Base-by-base conservation (phyloP, 2,329 filamentous ascomycete species). In the Colletotrichum navitas region DNA sequence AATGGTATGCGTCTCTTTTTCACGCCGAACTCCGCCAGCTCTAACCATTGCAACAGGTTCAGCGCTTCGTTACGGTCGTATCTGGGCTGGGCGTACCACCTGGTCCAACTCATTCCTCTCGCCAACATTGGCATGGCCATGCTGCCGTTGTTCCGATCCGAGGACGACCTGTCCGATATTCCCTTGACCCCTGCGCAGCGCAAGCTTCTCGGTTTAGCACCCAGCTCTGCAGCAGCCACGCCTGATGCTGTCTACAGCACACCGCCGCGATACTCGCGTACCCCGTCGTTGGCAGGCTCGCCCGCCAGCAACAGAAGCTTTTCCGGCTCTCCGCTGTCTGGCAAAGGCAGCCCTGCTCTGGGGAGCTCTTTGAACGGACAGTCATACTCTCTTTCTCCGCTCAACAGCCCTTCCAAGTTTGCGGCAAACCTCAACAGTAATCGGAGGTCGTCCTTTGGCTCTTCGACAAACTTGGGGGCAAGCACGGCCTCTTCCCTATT, bases 131-230 rank as follows among this genome's bases (percentile, higher is more conserved):
- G 84, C 73, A 77, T 91, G 66, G 93, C 94, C 47, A 83, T 93
- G 68, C 84, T 90, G 56, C 96, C 95, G 2, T 87, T 97, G 16
- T 82, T 94, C 77, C 89, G 91, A 74, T 86, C 88, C 54, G 87
- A 86, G 75, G 96, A 98, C 80, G 88, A 94, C 74, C 88, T 98
- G 74, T 86, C 91, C 80, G 96, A 99, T 80, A 97, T 99, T 62
- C 91, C 95, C 73, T 88, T 99, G 75, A 98, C 95, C 0, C 91
- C 93, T n/a, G 90, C 91, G 16, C 96, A 98, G 84, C 92, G 95
- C 73, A 88, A 91, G 74, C 88, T 97, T 18, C 89, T 99, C 63
- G 95, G 94, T 59, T 89, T 99, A 4, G 88, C 92, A 49, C 91
- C 94, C 3, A 89, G 87, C 70, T 86, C 87, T 3, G 82, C 84